Conservation (phyloP, 2,329 filamentous ascomycete genomes). For the Bipolaris gigantea region DNA sequence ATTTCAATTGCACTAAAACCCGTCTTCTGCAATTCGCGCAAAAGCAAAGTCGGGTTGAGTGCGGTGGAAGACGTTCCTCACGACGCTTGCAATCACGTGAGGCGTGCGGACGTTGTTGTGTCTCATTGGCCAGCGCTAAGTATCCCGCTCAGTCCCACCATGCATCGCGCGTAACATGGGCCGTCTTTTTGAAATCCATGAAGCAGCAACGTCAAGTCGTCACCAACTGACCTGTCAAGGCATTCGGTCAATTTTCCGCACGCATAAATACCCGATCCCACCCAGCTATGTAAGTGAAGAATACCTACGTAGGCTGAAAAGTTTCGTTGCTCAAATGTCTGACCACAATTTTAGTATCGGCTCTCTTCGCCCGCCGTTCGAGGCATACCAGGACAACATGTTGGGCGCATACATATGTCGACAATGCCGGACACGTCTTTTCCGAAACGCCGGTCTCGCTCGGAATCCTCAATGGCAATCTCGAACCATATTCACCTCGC, state of each 20-base stretch:
- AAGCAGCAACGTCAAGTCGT: neutral
- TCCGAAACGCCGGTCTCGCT: conserved; percentile 12
- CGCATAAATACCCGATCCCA: neutral
- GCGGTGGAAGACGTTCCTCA: neutral
- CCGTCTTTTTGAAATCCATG: neutral
- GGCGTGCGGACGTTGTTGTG: conserved; percentile 18
- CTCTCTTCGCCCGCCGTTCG: neutral
- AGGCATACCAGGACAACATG: conserved; percentile 24
- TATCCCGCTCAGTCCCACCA: conserved; percentile 9
- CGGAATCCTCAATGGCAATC: conserved; percentile 35
- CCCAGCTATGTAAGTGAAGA: neutral
- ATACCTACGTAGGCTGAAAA: neutral
- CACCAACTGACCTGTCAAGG: neutral
- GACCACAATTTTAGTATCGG: conserved; percentile 1
- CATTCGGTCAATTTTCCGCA: neutral
- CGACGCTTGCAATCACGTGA: conserved; percentile 24
- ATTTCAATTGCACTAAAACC: neutral
- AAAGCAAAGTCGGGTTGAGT: neutral
- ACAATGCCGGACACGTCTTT: conserved; percentile 35
- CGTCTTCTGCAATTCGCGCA: neutral
- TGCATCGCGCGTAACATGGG: neutral
- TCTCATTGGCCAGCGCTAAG: conserved; percentile 13
- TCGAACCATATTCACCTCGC: conserved; percentile 38
- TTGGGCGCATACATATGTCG: conserved; percentile 40
- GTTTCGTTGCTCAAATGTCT: conserved; percentile 1